Conservation (phyloP, 371 early-diverging fungal species). For the Rhizomucor pusillus region DNA sequence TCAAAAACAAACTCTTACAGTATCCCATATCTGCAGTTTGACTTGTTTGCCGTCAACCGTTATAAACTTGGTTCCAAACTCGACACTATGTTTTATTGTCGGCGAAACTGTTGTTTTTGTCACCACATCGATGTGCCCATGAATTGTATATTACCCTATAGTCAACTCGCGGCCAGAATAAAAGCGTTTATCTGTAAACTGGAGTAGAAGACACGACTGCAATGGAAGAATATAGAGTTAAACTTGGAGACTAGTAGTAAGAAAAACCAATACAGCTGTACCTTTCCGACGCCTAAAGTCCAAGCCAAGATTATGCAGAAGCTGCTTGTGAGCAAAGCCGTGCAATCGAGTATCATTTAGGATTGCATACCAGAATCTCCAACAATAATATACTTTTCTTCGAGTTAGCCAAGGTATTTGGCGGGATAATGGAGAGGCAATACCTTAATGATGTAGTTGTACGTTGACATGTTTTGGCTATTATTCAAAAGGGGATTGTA, state of each 20-base stretch:
- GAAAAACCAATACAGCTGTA: neutral
- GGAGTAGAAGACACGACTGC: constrained; percentile 78
- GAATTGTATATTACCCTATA: constrained; percentile 58
- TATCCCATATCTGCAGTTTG: constrained; percentile 99
- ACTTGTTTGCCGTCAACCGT: constrained; percentile 78
- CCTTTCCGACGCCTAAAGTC: constrained; percentile 24
- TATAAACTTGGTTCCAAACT: constrained; percentile 81
- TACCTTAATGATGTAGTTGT: constrained; percentile 46
- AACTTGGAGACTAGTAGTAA: neutral
- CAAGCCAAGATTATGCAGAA: neutral
- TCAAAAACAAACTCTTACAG: constrained; percentile 62
- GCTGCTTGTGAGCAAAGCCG: neutral
- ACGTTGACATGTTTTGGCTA: constrained; percentile 22
- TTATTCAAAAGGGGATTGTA: neutral
- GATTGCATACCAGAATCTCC: constrained; percentile 40
- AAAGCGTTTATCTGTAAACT: constrained; percentile 84
- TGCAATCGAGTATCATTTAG: neutral
- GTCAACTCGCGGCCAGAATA: constrained; percentile 82
- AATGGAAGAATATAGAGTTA: neutral
- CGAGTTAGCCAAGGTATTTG: neutral
- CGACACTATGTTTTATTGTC: constrained; percentile 51
- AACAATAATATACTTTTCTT: constrained; percentile 42
- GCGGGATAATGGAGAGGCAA: neutral
- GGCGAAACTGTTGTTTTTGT: neutral
- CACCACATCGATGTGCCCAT: neutral